These are phyloP conservation scores for Kodamaea fukazawae DNA, from an alignment of 805 yeast genomes.

Conservation along the genomic window DNA sequence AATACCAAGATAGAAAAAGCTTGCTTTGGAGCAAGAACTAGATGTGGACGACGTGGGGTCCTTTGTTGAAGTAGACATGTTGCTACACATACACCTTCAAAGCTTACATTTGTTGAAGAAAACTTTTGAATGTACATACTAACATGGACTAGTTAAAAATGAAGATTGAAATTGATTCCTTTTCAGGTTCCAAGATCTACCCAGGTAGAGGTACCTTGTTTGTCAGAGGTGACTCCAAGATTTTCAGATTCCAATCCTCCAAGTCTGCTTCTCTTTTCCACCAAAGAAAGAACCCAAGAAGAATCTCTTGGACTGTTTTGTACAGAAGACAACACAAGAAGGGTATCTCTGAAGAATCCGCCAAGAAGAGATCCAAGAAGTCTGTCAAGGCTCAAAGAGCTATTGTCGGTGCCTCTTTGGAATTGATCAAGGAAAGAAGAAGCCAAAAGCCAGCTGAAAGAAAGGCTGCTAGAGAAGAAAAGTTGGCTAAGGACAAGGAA, in stretches of 20 bases:
- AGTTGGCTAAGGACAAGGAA: conserved; percentile 79
- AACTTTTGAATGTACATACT: conserved; percentile 27
- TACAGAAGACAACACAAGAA: conserved; percentile 99
- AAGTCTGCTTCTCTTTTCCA: conserved; percentile 97
- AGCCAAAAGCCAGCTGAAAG: conserved; percentile 93
- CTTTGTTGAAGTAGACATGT: no score
- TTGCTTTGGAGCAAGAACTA: no score
- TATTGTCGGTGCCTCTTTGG: conserved; percentile 98
- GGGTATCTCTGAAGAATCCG: conserved; percentile 97
- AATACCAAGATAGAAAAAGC: no score
- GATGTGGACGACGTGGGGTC: no score
- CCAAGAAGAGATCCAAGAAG: conserved; percentile 97
- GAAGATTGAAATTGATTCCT: conserved; percentile 99
- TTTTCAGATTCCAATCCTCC: conserved; percentile 98
- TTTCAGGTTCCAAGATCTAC: conserved; percentile 99
- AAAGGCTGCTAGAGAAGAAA: conserved; percentile 95
- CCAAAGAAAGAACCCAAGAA: conserved; percentile 99
- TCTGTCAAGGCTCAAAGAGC: conserved; percentile 98
- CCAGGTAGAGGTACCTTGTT: conserved; percentile 99
- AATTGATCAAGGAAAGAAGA: conserved; percentile 97
- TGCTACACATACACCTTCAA: no score
- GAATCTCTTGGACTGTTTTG: conserved; percentile 98
- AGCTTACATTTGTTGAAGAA: no score
- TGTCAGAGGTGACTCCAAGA: conserved; percentile 99
- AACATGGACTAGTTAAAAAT: conserved; percentile 46